Conservation (phyloP, 2,329 filamentous ascomycete genomes). For the Cadophora gregata region DNA sequence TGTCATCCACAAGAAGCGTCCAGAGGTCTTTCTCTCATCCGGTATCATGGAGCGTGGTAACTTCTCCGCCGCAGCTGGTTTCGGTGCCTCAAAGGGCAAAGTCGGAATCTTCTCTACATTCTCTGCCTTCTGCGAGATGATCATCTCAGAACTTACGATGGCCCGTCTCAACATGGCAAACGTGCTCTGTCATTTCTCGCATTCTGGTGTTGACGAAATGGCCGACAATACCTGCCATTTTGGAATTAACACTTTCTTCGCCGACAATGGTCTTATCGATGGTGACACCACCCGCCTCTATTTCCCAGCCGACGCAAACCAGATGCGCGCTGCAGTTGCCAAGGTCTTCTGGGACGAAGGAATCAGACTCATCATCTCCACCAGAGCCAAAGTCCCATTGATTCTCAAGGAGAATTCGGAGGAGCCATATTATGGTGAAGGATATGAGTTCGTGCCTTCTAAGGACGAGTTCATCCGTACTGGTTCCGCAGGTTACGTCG, state of each 20-base stretch:
- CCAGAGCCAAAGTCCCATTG: conserved; percentile 47
- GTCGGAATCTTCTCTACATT: conserved; percentile 50
- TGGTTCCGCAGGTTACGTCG: conserved; percentile 47
- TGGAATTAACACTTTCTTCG: conserved; percentile 49
- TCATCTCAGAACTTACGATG: conserved; percentile 50
- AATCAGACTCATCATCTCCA: conserved; percentile 48
- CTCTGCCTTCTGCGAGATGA: conserved; percentile 50
- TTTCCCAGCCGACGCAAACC: conserved; percentile 49
- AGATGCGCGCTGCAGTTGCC: conserved; percentile 48
- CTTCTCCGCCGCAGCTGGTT: conserved; percentile 49
- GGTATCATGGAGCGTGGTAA: conserved; percentile 50
- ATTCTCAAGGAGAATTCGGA: conserved; percentile 47
- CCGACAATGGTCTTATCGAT: conserved; percentile 49
- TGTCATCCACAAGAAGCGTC: conserved; percentile 46
- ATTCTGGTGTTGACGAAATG: conserved; percentile 50
- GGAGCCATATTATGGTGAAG: conserved; percentile 45
- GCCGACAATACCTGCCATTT: conserved; percentile 51
- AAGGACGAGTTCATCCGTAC: conserved; percentile 49
- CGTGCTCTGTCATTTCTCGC: conserved; percentile 49
- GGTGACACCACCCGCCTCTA: conserved; percentile 46
- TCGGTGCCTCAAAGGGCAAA: conserved; percentile 47
- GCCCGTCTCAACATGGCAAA: conserved; percentile 47
- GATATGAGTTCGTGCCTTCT: conserved; percentile 46
- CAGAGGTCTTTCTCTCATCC: conserved; percentile 47
- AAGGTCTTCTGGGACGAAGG: conserved; percentile 48